Conservation (phyloP, 192 early-diverging fungal genomes). For the Cladochytrium replicatum region DNA sequence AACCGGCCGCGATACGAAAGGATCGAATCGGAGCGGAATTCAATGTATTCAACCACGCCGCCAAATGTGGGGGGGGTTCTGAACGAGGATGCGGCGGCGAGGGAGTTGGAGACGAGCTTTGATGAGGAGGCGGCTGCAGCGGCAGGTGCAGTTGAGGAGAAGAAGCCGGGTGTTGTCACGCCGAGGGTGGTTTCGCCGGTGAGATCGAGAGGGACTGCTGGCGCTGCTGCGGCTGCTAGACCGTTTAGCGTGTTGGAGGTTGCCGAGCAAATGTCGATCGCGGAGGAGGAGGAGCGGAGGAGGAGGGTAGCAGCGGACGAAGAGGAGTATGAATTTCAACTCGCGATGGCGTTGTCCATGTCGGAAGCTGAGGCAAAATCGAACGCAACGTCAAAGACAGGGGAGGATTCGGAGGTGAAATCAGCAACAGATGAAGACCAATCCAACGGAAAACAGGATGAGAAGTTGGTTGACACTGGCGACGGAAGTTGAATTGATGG, state of each 20-base stretch:
- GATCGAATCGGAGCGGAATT: background rate
- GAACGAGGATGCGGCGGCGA: no score
- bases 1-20: background rate
- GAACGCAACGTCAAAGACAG: no score
- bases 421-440: no score
- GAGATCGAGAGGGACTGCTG: constrained; percentile 6
- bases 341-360: constrained; percentile 37
- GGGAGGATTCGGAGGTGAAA: no score
- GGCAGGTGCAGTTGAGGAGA: constrained; percentile 9
- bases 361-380: no score
- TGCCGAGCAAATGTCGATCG: no score
- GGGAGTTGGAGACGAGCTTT: no score
- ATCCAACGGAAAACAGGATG: no score
- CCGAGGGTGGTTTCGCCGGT: constrained; percentile 8
- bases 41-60: background rate
- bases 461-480: no score
- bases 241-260: background rate
- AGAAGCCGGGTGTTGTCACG: background rate
- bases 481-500: no score
- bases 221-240: background rate
- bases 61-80: background rate
- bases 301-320: constrained; percentile 11
- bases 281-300: constrained; percentile 4
- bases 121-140: constrained; percentile 1
- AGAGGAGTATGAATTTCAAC: constrained; percentile 43